These are phyloP conservation scores for Oryza glumipatula DNA, from an alignment of 176 grass and related monocot genomes.

Conservation along the genomic window DNA sequence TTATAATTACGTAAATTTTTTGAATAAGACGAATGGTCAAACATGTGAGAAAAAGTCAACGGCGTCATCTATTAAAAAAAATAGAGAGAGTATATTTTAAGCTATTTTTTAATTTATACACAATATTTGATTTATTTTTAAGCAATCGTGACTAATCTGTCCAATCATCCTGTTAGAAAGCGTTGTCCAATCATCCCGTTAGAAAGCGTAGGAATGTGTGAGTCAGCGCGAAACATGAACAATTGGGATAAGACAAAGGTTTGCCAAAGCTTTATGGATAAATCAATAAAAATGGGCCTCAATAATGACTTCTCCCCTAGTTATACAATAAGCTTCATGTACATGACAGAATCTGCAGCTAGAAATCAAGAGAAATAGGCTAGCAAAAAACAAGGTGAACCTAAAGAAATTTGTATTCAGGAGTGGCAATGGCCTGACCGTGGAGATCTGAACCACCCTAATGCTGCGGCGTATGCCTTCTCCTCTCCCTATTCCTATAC, in stretches of 20 bases:
- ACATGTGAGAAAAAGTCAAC: too few species aligned
- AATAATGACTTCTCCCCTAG: background rate
- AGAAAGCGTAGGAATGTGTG: too few species aligned
- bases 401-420: constrained; percentile 3
- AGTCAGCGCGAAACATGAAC: too few species aligned
- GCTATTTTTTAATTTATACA: too few species aligned
- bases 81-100: too few species aligned
- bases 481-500: constrained; percentile 36
- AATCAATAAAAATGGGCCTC: constrained; percentile 2
- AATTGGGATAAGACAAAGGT: background rate
- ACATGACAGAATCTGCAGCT: constrained; percentile 39
- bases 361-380: constrained; percentile 19
- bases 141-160: too few species aligned
- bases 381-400: constrained; percentile 30
- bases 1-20: too few species aligned
- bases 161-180: too few species aligned
- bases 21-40: too few species aligned
- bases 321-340: constrained; percentile 32
- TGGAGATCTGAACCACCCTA: constrained; percentile 15
- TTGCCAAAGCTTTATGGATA: background rate
- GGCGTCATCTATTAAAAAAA: too few species aligned
- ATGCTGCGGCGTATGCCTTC: constrained; percentile 29
- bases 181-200: too few species aligned
- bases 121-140: too few species aligned
- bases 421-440: constrained; percentile 19